Conservation (phyloP, 2,329 filamentous ascomycete species). For the Fusarium nelsonii region DNA sequence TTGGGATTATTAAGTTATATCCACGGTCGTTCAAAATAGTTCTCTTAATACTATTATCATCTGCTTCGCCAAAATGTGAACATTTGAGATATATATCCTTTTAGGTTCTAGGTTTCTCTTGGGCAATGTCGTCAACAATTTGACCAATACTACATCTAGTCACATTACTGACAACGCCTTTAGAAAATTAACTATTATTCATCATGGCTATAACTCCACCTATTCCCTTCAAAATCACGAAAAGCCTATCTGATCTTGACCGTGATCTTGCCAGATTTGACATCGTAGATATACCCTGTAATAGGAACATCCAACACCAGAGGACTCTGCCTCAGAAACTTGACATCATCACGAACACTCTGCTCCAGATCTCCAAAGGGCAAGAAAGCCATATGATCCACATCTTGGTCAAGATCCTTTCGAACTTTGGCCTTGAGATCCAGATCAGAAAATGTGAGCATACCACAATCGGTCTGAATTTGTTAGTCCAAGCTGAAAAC, state of each 20-base stretch:
- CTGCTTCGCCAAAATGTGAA: no score
- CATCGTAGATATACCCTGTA: constrained; percentile 82
- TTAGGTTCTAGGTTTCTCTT: no score
- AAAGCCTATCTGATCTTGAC: constrained; percentile 23
- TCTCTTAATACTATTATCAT: background rate
- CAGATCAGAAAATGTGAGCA: constrained; percentile 75
- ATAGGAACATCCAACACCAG: constrained; percentile 73
- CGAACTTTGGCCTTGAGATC: constrained; percentile 67
- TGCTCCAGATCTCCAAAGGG: constrained; percentile 72
- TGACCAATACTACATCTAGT: no score
- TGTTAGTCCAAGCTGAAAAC: background rate
- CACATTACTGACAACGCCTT: no score
- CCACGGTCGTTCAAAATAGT: background rate
- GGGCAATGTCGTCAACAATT: no score
- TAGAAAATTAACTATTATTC: background rate
- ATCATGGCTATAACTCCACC: background rate
- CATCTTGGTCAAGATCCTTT: constrained; percentile 67
- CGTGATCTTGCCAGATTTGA: constrained; percentile 73
- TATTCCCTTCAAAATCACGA: background rate
- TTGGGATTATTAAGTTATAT: background rate
- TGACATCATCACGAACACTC: constrained; percentile 75
- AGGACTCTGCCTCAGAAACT: constrained; percentile 68
- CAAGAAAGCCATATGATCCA: constrained; percentile 71
- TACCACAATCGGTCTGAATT: constrained; percentile 58
- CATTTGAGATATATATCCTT: no score